Base-by-base conservation (phyloP, 176 grass and related monocot genomes). In the Calamus simplicifolius region DNA sequence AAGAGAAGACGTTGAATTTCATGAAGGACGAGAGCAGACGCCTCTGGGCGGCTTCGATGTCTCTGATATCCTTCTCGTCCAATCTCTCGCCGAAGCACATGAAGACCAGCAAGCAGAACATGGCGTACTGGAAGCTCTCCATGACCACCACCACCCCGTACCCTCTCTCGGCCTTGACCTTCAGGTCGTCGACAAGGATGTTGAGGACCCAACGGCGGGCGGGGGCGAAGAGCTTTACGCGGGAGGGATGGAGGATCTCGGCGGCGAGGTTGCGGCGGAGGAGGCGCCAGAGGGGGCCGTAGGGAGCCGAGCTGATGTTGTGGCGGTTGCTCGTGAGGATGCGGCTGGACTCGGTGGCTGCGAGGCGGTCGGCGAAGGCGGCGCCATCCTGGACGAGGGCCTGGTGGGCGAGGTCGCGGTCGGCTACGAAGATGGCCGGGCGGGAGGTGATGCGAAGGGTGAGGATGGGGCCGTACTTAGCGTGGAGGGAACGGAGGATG, bases 61-160 rank as follows among this genome's bases (percentile, higher is more conserved):
- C 66, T 16, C 62, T 31, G 16, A 89, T 76, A 3, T 10, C 14
- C 52, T 4, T 62, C 18, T 72, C 86, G 4, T 30, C 74, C 1
- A 72, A 16, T 12, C 59, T 54, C 26, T 73, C 75, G 21, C 87
- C 87, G 66, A 90, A 90, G 71, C 87, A 90, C 87, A 89, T 89
- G 62, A 78, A 52, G 12, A 89, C 86, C 5, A 89, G 67, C 15
- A 89, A 57, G 62, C 81, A 82, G 65, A 90, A 90, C 78, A 90
- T 90, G 53, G 86, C 78, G 49, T 81, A 84, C 59, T 81, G 81
- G 70, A 85, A 89, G 48, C 73, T 66, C 74, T 85, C 74, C 73
- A 85, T 79, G 2, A 61, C 77, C 28, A 63, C 70, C 10, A 70
- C 74, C 10, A 55, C 77, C 4, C 58, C n/a, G 18, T 16, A 49